Conservation (phyloP, 352 stramenopile species). For the Phytophthora syringae region DNA sequence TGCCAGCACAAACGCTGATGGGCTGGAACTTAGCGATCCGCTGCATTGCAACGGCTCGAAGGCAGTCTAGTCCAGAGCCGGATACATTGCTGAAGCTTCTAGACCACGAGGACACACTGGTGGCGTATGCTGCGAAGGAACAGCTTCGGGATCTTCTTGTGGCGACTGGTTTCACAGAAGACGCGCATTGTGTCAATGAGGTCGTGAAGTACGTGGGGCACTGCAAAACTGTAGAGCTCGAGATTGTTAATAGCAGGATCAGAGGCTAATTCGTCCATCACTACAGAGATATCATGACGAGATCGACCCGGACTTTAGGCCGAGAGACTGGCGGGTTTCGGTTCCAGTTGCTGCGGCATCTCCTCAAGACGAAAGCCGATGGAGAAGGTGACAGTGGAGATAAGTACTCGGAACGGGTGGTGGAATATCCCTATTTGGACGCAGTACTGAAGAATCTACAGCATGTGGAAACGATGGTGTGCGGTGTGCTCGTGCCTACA, state of each 20-base stretch:
- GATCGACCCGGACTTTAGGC: neutral
- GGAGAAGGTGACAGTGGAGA: conserved; percentile 5
- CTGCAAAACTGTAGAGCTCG: no score
- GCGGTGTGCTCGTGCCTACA: conserved; percentile 5
- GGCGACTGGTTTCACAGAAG: neutral
- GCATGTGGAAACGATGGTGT: conserved; percentile 18
- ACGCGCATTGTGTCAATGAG: conserved; percentile 13
- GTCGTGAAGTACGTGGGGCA: conserved; percentile 27
- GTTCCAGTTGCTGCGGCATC: conserved; percentile 56
- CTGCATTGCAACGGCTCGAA: conserved; percentile 18
- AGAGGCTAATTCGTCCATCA: conserved; percentile 9
- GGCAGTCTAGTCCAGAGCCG: neutral
- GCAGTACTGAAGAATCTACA: conserved; percentile 19
- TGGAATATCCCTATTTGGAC: conserved; percentile 19
- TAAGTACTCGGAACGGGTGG: neutral
- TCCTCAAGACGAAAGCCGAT: conserved; percentile 32
- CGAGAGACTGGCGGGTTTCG: conserved; percentile 41
- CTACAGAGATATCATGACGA: conserved; percentile 17
- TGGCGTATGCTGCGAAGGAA: conserved; percentile 53
- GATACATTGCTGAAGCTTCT: conserved; percentile 31
- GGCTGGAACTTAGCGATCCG: conserved; percentile 17
- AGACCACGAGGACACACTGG: conserved; percentile 43
- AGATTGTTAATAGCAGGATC: neutral
- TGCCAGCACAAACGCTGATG: no score
- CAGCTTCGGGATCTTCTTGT: conserved; percentile 30